Evolutionary conservation across 495 filamentous ascomycete species (phyloP).

Genomic region (Podospora fimiseda): DNA sequence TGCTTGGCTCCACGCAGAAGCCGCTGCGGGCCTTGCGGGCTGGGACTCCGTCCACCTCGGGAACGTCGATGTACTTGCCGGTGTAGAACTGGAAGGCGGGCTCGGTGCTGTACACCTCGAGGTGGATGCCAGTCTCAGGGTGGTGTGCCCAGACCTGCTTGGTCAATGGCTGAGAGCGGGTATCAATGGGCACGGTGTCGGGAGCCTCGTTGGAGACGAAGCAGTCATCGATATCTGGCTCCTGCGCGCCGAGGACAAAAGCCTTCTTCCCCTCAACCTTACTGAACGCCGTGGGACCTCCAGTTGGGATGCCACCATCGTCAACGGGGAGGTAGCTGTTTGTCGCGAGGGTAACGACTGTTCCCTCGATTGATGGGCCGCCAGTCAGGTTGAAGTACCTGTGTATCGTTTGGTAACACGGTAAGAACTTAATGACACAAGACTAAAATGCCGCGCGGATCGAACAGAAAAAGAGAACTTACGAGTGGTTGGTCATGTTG

Average conservation of each 20-base stretch:
- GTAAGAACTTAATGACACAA: constrained; percentile 2
- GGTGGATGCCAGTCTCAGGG: constrained; percentile 62
- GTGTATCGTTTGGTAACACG: neutral
- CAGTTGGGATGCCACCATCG: constrained; percentile 59
- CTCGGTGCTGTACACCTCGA: constrained; percentile 83
- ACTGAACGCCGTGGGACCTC: constrained; percentile 48
- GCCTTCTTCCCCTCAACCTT: constrained; percentile 55
- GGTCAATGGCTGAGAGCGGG: constrained; percentile 56
- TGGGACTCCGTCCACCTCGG: constrained; percentile 56
- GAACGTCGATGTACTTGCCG: constrained; percentile 75
- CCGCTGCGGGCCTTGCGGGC: constrained; percentile 60
- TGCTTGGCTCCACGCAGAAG: constrained; percentile 85
- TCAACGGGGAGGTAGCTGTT: constrained; percentile 69
- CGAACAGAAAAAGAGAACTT: constrained; percentile 19
- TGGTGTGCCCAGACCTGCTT: constrained; percentile 64
- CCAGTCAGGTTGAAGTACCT: constrained; percentile 90
- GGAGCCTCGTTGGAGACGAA: constrained; percentile 68
- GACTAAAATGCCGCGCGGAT: neutral
- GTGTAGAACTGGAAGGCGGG: constrained; percentile 97
- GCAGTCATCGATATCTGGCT: constrained; percentile 82
- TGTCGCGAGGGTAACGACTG: constrained; percentile 63
- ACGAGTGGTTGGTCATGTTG: constrained; percentile 95
- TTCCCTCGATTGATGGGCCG: constrained; percentile 64
- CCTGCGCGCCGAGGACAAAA: constrained; percentile 60
- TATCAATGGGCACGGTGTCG: constrained; percentile 63